A percentile compares a stretch with the other conserved stretches of the same genome.
Conservation (phyloP, 805 yeast species). For the Zygosaccharomyces gambellarensis region DNA sequence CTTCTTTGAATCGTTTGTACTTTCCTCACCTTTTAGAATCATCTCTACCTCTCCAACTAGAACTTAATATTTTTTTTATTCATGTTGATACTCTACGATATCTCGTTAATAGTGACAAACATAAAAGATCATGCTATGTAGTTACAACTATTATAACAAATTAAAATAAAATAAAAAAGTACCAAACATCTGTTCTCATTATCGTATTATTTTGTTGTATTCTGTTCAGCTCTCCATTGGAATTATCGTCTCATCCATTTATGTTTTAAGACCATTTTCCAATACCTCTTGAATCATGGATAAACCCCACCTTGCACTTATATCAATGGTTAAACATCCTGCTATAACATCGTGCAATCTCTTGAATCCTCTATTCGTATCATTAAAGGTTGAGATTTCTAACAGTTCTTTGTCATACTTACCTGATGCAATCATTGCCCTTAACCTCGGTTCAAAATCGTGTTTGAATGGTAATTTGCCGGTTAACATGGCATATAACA, state of each 20-base stretch:
- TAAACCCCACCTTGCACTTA: conserved; percentile 49
- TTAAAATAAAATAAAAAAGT: neutral
- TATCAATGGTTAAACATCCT: conserved; percentile 52
- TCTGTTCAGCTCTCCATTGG: too few species aligned
- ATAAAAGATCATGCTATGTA: neutral
- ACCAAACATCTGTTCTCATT: neutral
- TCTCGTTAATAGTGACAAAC: neutral
- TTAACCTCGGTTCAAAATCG: conserved; percentile 72
- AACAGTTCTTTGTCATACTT: conserved; percentile 49
- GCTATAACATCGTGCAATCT: conserved; percentile 37
- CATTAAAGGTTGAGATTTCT: conserved; percentile 37
- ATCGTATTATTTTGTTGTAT: too few species aligned
- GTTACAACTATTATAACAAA: neutral
- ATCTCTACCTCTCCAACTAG: neutral
- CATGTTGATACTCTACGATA: neutral
- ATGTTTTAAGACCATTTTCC: conserved; percentile 3
- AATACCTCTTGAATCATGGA: conserved; percentile 33
- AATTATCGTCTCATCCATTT: too few species aligned
- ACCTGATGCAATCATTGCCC: conserved; percentile 67
- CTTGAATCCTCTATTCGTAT: conserved; percentile 7
- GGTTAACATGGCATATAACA: conserved; percentile 64
- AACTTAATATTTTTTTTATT: neutral
- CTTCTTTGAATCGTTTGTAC: neutral
- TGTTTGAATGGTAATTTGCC: conserved; percentile 82
- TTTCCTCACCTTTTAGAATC: neutral